These are phyloP conservation scores for Pleurotus cornucopiae DNA, from an alignment of 768 basidiomycete species.

Conservation along the genomic window DNA sequence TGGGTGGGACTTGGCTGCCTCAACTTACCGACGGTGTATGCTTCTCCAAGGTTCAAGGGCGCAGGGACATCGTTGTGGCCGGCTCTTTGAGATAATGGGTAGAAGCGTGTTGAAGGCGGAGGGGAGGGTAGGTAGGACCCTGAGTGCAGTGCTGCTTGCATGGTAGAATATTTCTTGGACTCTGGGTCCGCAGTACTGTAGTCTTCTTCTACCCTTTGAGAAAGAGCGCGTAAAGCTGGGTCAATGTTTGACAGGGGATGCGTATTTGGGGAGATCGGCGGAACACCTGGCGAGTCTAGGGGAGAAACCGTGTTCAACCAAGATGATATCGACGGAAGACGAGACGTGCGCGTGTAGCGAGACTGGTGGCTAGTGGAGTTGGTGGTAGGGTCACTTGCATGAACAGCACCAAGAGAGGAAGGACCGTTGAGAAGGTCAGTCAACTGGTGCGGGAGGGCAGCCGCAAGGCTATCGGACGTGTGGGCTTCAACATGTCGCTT, in stretches of 20 bases:
- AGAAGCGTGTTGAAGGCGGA: slow-evolving; percentile 50
- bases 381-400: slow-evolving; percentile 1
- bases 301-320: slow-evolving; percentile 47
- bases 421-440: neutral
- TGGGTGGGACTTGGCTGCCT: slow-evolving; percentile 7
- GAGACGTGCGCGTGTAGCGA: slow-evolving; percentile 18
- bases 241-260: slow-evolving; percentile 8
- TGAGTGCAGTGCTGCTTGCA: neutral
- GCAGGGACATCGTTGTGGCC: slow-evolving; percentile 29
- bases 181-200: neutral
- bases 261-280: slow-evolving; percentile 22
- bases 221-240: slow-evolving; percentile 7
- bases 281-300: slow-evolving; percentile 27
- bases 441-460: neutral
- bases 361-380: slow-evolving; percentile 8
- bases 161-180: neutral
- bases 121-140: slow-evolving; percentile 47
- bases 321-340: slow-evolving; percentile 64
- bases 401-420: neutral
- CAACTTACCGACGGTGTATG: slow-evolving; percentile 12
- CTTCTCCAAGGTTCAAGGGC: slow-evolving; percentile 31
- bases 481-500: slow-evolving; percentile 4
- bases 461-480: neutral
- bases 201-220: slow-evolving; percentile 10
- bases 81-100: slow-evolving; percentile 23